Evolutionary conservation across 2,329 filamentous ascomycete genomes (phyloP).

Genomic region (Penicillium frequentans): DNA sequence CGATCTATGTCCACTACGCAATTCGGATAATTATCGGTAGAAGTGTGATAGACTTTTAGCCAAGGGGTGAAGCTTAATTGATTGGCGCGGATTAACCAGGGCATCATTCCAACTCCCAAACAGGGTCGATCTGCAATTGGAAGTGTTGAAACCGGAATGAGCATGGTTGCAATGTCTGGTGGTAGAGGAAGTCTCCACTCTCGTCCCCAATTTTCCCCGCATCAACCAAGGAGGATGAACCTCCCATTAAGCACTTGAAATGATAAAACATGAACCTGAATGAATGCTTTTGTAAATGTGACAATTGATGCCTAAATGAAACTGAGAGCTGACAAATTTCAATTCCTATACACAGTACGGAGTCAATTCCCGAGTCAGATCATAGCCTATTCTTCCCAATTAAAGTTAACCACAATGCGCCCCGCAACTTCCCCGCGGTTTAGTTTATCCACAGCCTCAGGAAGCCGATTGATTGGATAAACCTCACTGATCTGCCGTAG

Average conservation of each 20-base stretch:
- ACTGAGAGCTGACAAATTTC: background rate
- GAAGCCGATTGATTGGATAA: slow-evolving; percentile 46
- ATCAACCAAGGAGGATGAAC: background rate
- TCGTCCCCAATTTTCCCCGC: background rate
- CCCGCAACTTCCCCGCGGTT: slow-evolving; percentile 53
- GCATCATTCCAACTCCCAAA: background rate
- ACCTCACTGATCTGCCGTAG: slow-evolving; percentile 53
- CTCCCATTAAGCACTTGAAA: too few species aligned
- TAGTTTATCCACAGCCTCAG: slow-evolving; percentile 54
- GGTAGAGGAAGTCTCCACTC: background rate
- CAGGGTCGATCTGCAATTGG: background rate
- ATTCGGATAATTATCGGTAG: slow-evolving; percentile 1
- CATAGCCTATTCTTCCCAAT: slow-evolving; percentile 27
- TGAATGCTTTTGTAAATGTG: too few species aligned
- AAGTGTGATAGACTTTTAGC: background rate
- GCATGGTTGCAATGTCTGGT: background rate
- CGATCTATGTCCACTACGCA: background rate
- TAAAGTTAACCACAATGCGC: slow-evolving; percentile 56
- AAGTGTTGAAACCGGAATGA: background rate
- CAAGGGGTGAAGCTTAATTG: background rate
- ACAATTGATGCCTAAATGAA: too few species aligned
- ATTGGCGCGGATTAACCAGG: background rate
- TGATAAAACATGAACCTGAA: too few species aligned
- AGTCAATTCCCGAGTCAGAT: background rate
- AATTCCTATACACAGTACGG: too few species aligned